Evolutionary conservation across 1,284 basidiomycete species (phyloP).

Genomic region (Neotropicomus parvogracilis): DNA sequence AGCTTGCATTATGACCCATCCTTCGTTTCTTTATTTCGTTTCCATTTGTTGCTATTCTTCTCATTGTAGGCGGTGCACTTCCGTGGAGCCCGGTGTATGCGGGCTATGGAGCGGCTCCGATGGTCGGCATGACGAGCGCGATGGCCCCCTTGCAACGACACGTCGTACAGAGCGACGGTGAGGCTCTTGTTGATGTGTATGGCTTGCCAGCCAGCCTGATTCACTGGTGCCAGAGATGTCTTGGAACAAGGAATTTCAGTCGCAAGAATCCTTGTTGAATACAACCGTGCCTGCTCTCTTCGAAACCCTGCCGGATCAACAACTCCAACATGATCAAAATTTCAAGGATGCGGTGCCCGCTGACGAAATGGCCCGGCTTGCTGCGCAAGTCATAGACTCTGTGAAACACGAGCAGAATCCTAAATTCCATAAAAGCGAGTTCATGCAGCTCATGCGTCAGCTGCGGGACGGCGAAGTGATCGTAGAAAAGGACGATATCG

Average conservation of each 20-base stretch:
- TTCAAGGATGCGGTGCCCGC: slow-evolving; percentile 24
- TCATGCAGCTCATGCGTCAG: slow-evolving; percentile 84
- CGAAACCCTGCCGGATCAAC: slow-evolving; percentile 10
- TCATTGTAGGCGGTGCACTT: slow-evolving; percentile 28
- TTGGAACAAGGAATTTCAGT: slow-evolving; percentile 64
- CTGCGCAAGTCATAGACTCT: slow-evolving; percentile 66
- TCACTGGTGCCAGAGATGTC: slow-evolving; percentile 36
- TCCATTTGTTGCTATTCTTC: neutral
- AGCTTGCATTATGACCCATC: slow-evolving; percentile 10
- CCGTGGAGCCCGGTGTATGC: slow-evolving; percentile 39
- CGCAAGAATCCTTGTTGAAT: slow-evolving; percentile 44
- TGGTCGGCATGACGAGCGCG: slow-evolving; percentile 33
- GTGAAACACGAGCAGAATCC: slow-evolving; percentile 71
- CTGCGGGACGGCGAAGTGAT: slow-evolving; percentile 81
- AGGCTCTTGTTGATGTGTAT: slow-evolving; percentile 15
- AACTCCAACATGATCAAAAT: slow-evolving; percentile 18
- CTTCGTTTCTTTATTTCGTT: neutral
- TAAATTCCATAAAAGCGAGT: slow-evolving; percentile 87
- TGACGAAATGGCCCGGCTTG: slow-evolving; percentile 75
- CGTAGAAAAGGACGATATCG: slow-evolving; percentile 79
- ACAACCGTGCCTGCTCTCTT: neutral
- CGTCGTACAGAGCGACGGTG: slow-evolving; percentile 36
- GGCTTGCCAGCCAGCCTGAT: slow-evolving; percentile 2
- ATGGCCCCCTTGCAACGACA: slow-evolving; percentile 34
- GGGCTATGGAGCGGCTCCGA: slow-evolving; percentile 36